Percentiles rank a stretch among this genome's conserved stretches.
phyloP scores from a whole-genome alignment of 2,329 filamentous ascomycete species.

The Calonectria montana region DNA sequence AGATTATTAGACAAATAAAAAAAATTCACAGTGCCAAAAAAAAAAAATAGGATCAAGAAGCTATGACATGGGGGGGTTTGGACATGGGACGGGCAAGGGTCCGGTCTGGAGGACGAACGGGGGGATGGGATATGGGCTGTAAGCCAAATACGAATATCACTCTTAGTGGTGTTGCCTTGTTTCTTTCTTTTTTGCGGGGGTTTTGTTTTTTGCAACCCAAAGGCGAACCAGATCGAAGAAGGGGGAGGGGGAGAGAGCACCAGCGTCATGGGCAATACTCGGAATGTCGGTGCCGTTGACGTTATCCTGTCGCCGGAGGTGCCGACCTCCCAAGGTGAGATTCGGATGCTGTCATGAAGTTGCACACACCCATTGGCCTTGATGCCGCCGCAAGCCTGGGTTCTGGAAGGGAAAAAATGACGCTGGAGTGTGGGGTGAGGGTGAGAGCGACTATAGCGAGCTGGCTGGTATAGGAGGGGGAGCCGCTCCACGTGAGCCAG shows the following conservation, averaged over 20 bases:
- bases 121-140: background rate
- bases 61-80: background rate
- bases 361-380: background rate
- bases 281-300: constrained; percentile 3
- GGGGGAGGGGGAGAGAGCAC: no score
- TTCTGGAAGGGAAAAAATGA: constrained; percentile 9
- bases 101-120: background rate
- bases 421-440: constrained; percentile 12
- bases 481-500: background rate
- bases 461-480: background rate
- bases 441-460: constrained; percentile 14
- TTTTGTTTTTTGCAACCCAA: constrained; percentile 3
- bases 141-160: background rate
- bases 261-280: background rate
- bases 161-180: background rate
- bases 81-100: background rate
- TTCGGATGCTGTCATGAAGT: constrained; percentile 5
- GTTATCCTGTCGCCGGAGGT: constrained; percentile 9
- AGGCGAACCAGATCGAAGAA: background rate
- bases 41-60: background rate
- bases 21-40: background rate
- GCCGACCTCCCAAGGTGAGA: constrained; percentile 6
- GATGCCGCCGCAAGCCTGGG: background rate
- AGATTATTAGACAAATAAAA: background rate
- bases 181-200: background rate